phyloP scores from a whole-genome alignment of 495 filamentous ascomycete species.

The Trichoderma asperelloides region DNA sequence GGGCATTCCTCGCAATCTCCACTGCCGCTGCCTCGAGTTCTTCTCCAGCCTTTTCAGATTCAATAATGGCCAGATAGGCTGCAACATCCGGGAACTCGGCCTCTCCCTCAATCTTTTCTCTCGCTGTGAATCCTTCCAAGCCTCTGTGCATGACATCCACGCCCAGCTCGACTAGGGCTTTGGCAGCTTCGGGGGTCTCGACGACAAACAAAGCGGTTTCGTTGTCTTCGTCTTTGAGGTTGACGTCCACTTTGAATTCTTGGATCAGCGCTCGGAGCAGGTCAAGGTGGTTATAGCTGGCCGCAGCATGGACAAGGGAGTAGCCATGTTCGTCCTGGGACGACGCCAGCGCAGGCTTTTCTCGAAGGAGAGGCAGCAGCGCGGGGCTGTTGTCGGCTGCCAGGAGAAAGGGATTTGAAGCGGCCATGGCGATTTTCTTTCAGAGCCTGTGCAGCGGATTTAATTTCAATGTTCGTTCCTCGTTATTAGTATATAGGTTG shows the following conservation, averaged over 20 bases:
- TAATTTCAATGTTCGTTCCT: too few species aligned
- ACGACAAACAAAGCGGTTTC: conserved; percentile 86
- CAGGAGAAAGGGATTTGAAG: conserved; percentile 63
- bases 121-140: conserved; percentile 58
- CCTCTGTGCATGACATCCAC: conserved; percentile 55
- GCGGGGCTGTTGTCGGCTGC: conserved; percentile 64
- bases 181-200: conserved; percentile 68
- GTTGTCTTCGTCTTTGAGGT: conserved; percentile 77
- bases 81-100: conserved; percentile 60
- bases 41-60: background rate
- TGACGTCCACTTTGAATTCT: conserved; percentile 66
- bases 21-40: conserved; percentile 31
- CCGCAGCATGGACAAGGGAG: conserved; percentile 83
- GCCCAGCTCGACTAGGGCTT: conserved; percentile 66
- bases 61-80: conserved; percentile 46
- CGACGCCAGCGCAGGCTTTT: conserved; percentile 57
- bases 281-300: conserved; percentile 78
- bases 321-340: conserved; percentile 77
- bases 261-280: conserved; percentile 71
- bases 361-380: conserved; percentile 56
- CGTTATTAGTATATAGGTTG: background rate
- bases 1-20: conserved; percentile 26
- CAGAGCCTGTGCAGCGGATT: too few species aligned
- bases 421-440: background rate
- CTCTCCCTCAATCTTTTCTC: conserved; percentile 62